Evolutionary conservation across 345 rosid genomes (phyloP).

Genomic region (Eucalyptus curtisii): DNA sequence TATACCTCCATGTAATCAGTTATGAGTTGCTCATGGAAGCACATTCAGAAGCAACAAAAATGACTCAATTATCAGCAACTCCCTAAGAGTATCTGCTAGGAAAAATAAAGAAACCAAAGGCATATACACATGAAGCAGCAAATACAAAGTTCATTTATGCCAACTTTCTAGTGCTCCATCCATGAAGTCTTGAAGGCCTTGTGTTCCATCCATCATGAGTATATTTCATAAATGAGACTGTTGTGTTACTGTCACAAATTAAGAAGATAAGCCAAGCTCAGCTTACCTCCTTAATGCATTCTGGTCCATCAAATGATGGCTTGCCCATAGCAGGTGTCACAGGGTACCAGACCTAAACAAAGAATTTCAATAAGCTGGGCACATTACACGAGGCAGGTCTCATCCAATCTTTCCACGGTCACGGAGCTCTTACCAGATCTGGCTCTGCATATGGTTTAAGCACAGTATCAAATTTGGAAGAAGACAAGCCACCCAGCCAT

Average conservation of each 20-base stretch:
- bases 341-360: slow-evolving; percentile 64
- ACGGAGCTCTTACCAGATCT: slow-evolving; percentile 50
- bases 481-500: slow-evolving; percentile 56
- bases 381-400: not conserved
- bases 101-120: not conserved
- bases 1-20: not conserved
- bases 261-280: not conserved
- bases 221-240: not conserved
- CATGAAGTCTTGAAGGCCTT: not conserved
- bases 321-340: slow-evolving; percentile 88
- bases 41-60: not conserved
- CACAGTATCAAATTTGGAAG: slow-evolving; percentile 26
- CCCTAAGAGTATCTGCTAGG: not conserved
- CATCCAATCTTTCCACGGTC: not conserved
- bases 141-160: not conserved
- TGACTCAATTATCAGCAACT: not conserved
- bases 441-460: slow-evolving; percentile 62
- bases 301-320: slow-evolving; percentile 76
- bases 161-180: not conserved
- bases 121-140: not conserved
- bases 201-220: not conserved
- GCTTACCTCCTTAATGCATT: slow-evolving; percentile 70
- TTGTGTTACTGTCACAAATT: not conserved
- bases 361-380: not conserved
- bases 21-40: not conserved